phyloP scores from a whole-genome alignment of 257 asterid genomes.

The Gentiana macrophylla region DNA sequence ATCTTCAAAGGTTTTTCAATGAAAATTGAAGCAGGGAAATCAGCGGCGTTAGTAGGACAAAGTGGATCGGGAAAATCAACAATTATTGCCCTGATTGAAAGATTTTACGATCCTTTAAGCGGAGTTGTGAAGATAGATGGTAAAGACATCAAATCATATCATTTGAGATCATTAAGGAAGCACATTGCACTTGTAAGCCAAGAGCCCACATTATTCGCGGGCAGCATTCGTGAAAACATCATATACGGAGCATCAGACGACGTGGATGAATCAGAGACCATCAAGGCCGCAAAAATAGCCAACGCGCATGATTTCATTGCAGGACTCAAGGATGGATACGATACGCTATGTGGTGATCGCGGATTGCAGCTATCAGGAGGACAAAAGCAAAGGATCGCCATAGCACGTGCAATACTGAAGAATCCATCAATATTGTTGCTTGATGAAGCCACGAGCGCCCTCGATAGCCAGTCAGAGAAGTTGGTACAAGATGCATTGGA shows the following conservation, averaged over 20 bases:
- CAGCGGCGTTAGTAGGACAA: conserved; percentile 82
- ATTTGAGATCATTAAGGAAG: conserved; percentile 50
- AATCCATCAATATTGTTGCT: conserved; percentile 54
- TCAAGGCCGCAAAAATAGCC: conserved; percentile 69
- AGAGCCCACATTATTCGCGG: conserved; percentile 71
- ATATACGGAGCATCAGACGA: conserved; percentile 47
- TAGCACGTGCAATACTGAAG: conserved; percentile 64
- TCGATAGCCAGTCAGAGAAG: conserved; percentile 75
- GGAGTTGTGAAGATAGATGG: conserved; percentile 68
- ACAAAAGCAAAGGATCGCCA: conserved; percentile 82
- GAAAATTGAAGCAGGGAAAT: conserved; percentile 52
- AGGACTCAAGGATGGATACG: conserved; percentile 54
- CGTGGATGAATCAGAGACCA: conserved; percentile 38
- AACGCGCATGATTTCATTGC: conserved; percentile 81
- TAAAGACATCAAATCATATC: conserved; percentile 49
- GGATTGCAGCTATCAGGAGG: conserved; percentile 89
- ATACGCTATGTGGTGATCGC: conserved; percentile 74
- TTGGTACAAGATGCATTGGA: conserved; percentile 83
- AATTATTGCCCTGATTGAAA: conserved; percentile 52
- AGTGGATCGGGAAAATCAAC: conserved; percentile 94
- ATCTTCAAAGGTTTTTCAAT: conserved; percentile 65
- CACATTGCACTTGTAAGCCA: conserved; percentile 80
- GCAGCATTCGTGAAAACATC: conserved; percentile 56
- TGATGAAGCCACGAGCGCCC: conserved; percentile 87
- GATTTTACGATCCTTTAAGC: conserved; percentile 62